Evolutionary conservation across 768 basidiomycete genomes (phyloP).

Genomic region (Tricholoma furcatifolium): DNA sequence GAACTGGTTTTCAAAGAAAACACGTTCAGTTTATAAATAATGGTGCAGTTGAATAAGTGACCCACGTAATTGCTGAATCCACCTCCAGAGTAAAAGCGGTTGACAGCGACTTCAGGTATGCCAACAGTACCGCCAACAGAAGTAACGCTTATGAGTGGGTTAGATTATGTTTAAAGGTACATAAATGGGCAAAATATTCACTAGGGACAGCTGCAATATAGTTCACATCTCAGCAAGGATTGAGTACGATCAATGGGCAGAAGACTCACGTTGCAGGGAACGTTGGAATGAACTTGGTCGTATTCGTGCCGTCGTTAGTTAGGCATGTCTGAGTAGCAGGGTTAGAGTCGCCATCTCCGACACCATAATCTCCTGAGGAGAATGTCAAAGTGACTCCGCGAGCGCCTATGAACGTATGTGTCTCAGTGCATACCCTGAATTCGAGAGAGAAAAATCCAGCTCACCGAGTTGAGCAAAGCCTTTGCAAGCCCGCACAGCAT

Average conservation of each 20-base stretch:
- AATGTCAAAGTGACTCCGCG: constrained; percentile 69
- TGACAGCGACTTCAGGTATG: constrained; percentile 55
- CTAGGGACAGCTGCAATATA: constrained; percentile 44
- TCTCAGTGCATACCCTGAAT: not conserved
- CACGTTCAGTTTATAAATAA: not conserved
- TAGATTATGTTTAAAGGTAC: not conserved
- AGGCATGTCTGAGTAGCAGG: constrained; percentile 52
- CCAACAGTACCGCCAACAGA: constrained; percentile 60
- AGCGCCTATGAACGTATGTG: constrained; percentile 38
- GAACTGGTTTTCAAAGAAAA: constrained; percentile 16
- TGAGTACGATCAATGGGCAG: not conserved
- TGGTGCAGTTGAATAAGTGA: not conserved
- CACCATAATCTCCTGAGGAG: constrained; percentile 67
- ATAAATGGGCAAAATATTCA: constrained; percentile 23
- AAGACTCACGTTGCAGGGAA: constrained; percentile 57
- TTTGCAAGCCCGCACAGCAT: constrained; percentile 53
- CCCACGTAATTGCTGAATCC: constrained; percentile 70
- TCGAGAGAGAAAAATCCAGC: not conserved
- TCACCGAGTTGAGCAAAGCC: constrained; percentile 64
- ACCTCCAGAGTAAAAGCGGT: constrained; percentile 61
- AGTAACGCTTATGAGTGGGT: constrained; percentile 53
- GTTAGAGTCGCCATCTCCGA: constrained; percentile 60
- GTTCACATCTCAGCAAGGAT: not conserved
- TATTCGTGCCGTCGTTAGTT: constrained; percentile 58
- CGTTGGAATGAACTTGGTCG: constrained; percentile 48